These are phyloP conservation scores for Epichloe elymi DNA, from an alignment of 2,329 filamentous ascomycete genomes.

Conservation along the genomic window DNA sequence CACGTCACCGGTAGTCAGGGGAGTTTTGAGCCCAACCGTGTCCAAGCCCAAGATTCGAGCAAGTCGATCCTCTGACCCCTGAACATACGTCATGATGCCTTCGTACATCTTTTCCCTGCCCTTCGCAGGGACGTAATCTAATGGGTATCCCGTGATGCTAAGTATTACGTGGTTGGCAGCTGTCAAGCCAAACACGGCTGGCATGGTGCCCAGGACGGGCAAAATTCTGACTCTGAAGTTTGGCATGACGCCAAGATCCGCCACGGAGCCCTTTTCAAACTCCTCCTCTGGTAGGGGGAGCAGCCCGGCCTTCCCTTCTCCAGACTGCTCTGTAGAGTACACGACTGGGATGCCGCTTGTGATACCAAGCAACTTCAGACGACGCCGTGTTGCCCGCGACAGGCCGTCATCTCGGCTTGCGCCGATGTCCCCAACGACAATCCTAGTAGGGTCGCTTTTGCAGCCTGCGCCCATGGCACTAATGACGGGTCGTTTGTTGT, in stretches of 20 bases:
- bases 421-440: conserved; percentile 86
- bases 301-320: conserved; percentile 80
- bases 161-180: conserved; percentile 89
- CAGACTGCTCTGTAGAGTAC: conserved; percentile 81
- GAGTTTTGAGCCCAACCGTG: conserved; percentile 59
- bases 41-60: conserved; percentile 30
- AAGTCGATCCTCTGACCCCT: conserved; percentile 67
- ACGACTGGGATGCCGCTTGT: conserved; percentile 80
- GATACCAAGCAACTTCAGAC: conserved; percentile 65
- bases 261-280: conserved; percentile 71
- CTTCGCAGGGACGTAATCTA: conserved; percentile 71
- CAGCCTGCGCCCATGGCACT: conserved; percentile 94
- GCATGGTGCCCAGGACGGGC: conserved; percentile 93
- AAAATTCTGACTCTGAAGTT: conserved; percentile 93
- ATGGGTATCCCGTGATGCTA: conserved; percentile 67
- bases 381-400: conserved; percentile 69
- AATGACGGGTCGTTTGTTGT: conserved; percentile 66
- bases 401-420: conserved; percentile 78
- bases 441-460: conserved; percentile 73
- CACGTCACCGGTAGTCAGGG: conserved; percentile 62
- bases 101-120: conserved; percentile 87
- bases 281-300: conserved; percentile 86
- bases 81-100: conserved; percentile 60
- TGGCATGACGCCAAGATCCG: conserved; percentile 75
- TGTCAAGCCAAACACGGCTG: conserved; percentile 85